Conservation (phyloP, 305 asterid species). For the Fraxinus velutina region DNA sequence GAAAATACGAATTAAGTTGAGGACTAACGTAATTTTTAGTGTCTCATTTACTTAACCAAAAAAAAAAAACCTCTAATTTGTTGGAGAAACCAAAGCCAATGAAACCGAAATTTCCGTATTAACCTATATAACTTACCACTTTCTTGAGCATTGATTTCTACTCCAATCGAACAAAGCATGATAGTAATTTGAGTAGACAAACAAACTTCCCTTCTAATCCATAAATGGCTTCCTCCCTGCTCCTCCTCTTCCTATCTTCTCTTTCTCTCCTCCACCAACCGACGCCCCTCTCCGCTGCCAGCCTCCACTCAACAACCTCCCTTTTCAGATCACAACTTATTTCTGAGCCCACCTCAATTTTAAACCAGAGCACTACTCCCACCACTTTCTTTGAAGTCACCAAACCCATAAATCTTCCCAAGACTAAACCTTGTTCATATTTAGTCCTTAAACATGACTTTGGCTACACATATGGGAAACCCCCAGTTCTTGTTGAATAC, state of each 20-base stretch:
- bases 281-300: conserved; percentile 43
- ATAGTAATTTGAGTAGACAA: background rate
- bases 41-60: background rate
- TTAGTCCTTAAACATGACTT: conserved; percentile 63
- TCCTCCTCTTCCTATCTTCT: conserved; percentile 29
- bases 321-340: conserved; percentile 36
- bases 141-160: conserved; percentile 16
- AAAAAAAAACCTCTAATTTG: background rate
- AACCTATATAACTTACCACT: background rate
- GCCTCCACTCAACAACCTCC: conserved; percentile 36
- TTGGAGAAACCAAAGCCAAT: background rate
- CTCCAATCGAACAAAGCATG: background rate
- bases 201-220: background rate
- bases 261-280: conserved; percentile 38
- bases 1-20: background rate
- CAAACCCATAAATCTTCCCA: conserved; percentile 63
- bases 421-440: conserved; percentile 56
- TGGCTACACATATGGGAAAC: conserved; percentile 57
- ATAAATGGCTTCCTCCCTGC: conserved; percentile 32
- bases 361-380: conserved; percentile 31
- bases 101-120: background rate
- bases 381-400: conserved; percentile 75
- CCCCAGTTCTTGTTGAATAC: conserved; percentile 65
- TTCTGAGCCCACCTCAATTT: conserved; percentile 23
- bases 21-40: background rate